phyloP scores from a whole-genome alignment of 2,329 filamentous ascomycete genomes.

The Penicillium sp. region DNA sequence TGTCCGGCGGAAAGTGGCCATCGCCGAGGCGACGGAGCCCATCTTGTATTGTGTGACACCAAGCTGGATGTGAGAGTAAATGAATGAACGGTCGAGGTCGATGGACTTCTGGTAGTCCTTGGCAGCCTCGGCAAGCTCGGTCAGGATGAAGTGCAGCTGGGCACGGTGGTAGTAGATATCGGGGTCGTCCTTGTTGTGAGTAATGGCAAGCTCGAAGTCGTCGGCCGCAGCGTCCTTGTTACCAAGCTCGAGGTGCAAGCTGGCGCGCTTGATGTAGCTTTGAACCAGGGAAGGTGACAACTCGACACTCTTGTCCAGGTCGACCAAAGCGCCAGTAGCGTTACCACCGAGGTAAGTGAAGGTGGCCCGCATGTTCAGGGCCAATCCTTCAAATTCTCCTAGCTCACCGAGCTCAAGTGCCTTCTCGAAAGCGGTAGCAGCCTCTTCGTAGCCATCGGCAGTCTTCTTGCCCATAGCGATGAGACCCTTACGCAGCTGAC shows the following conservation, averaged over 20 bases:
- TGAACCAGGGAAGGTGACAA: conserved; percentile 84
- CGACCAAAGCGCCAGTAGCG: conserved; percentile 74
- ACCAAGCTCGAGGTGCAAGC: conserved; percentile 94
- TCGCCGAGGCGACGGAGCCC: conserved; percentile 94
- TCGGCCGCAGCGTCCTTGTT: conserved; percentile 79
- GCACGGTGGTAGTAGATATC: conserved; percentile 99
- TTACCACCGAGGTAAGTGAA: conserved; percentile 92
- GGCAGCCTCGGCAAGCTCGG: conserved; percentile 86
- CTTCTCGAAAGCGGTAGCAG: conserved; percentile 79
- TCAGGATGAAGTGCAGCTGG: conserved; percentile 96
- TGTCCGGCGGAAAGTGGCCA: conserved; percentile 95
- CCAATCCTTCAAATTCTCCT: conserved; percentile 79
- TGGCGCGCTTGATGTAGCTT: conserved; percentile 97
- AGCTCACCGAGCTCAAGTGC: conserved; percentile 79
- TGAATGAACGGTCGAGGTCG: conserved; percentile 91
- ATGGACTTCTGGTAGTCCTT: conserved; percentile 99
- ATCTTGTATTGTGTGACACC: conserved; percentile 99
- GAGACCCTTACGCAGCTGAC: conserved; percentile 79
- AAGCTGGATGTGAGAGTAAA: conserved; percentile 99
- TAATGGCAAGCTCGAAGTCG: conserved; percentile 82
- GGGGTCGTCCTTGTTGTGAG: conserved; percentile 82
- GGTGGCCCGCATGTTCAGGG: conserved; percentile 94
- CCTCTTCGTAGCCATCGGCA: conserved; percentile 86
- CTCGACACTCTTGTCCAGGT: conserved; percentile 90
- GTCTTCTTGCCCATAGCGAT: conserved; percentile 81